Evolutionary conservation across 2,329 filamentous ascomycete genomes (phyloP).

Genomic region (Alternaria sp.): DNA sequence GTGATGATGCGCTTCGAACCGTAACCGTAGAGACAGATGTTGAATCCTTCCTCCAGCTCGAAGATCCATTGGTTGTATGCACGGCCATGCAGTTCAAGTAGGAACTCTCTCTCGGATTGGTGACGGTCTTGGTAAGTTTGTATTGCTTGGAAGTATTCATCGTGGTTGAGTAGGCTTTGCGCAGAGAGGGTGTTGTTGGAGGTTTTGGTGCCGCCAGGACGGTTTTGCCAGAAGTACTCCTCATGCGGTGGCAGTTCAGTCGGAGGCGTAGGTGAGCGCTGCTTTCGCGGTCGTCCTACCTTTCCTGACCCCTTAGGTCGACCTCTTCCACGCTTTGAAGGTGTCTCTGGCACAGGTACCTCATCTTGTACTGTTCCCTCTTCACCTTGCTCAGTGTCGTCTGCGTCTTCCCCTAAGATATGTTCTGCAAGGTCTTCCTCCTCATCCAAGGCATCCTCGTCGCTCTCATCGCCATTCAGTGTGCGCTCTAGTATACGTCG

Average conservation of each 20-base stretch:
- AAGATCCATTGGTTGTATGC: constrained; percentile 94
- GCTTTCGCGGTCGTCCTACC: constrained; percentile 64
- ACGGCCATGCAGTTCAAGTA: constrained; percentile 78
- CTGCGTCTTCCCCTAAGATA: constrained; percentile 69
- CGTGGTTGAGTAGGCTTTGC: constrained; percentile 81
- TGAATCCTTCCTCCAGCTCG: constrained; percentile 86
- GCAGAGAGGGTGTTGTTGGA: constrained; percentile 85
- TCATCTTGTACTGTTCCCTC: constrained; percentile 38
- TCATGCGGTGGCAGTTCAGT: constrained; percentile 86
- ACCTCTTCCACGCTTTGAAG: constrained; percentile 62
- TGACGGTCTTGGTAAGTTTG: constrained; percentile 74
- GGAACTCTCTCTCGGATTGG: constrained; percentile 71
- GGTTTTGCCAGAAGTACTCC: constrained; percentile 92
- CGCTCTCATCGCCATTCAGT: constrained; percentile 69
- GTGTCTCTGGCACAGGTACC: constrained; percentile 59
- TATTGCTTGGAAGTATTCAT: constrained; percentile 84
- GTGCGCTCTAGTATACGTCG: constrained; percentile 77
- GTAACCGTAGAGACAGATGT: constrained; percentile 85
- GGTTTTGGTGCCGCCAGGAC: constrained; percentile 80
- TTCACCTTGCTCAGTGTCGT: constrained; percentile 33
- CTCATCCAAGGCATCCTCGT: constrained; percentile 73
- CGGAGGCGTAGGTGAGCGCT: constrained; percentile 80
- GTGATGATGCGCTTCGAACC: constrained; percentile 85
- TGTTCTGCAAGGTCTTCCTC: constrained; percentile 73
- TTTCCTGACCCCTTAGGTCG: constrained; percentile 45